Evolutionary conservation across 306 rosid genomes (phyloP), one percentile per base, ranked within the genome.

Genomic region (Begonia fuchsioides): DNA sequence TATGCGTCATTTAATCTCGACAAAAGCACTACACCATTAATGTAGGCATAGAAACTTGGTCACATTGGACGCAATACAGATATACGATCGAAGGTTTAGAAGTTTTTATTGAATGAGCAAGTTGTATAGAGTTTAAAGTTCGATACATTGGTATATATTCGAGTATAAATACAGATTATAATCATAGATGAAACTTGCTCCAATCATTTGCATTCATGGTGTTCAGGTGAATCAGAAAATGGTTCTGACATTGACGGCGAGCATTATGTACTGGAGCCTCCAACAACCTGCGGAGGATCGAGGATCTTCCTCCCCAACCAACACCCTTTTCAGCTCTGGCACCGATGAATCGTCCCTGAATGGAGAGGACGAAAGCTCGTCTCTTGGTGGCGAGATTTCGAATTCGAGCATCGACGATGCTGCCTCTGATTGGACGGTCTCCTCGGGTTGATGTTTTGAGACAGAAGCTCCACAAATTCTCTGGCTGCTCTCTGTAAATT

Each of bases 201-300:
- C n/a, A n/a, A n/a, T n/a, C n/a, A 20, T 20, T 2, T 2, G 3
- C 32, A 20, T 20, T 18, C 13, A 60, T 65, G 53, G 51, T 40
- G 44, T 65, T 60, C 94, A 92, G 98, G 94, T 92, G 56, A 92
- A 92, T 57, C 98, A 83, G 71, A 92, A 92, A 80, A 92, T 92
- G 98, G 73, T 85, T 52, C 76, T 92, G 55, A 82, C 83, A 40
- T 83, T n/a, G n/a, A n/a, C n/a, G n/a, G n/a, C n/a, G n/a, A n/a
- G 94, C 67, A 73, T 92, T 41, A 92, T 92, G 96, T 85, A 63
- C 55, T 85, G 96, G 96, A 82, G 96, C 57, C 72, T 92, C 62
- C 93, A 85, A 60, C 92, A 85, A 59, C 68, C 73, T 10, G 40
- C 49, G 3, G 94, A 82, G 43, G 93, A 75, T 5, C 10, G 62